Base-by-base conservation (phyloP, 768 basidiomycete genomes). In the Amylocystis lapponica region DNA sequence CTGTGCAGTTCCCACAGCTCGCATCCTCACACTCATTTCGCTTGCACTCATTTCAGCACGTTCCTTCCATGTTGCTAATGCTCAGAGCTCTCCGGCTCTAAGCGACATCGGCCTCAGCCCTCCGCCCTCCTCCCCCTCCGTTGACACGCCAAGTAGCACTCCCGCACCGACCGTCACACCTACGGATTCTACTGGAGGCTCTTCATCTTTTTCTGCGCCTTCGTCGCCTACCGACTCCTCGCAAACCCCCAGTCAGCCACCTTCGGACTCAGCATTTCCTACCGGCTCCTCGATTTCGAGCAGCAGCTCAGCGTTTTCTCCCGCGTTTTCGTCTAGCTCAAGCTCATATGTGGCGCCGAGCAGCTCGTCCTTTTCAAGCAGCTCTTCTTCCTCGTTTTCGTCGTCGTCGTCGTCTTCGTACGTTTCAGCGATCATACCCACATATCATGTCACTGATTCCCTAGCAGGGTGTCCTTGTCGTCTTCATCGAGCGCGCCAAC, bases 21-120 rank as follows among this genome's bases (percentile, higher is more conserved):
- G 60, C 54, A 46, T 45, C 48, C 46, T 62, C 41, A 58, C 60
- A 46, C 47, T 62, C 60, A 45, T 62, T 62, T 53, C 50, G 23
- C 54, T 59, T 45, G 51, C 54, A 38, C 49, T 62, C 60, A 47
- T 62, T 53, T 53, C 43, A 33, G 53, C 56, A 52, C 60, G 58
- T 31, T 56, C 58, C 41, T 2, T 26, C 25, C 19, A 30, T 31
- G 36, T 25, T 27, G 14, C 31, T 13, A 21, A 14, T 11, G 35
- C 20, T n/a, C 16, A 33, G 6, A 25, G 26, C 35, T 8, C 6
- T 10, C 8, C 45, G 20, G 16, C 35, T 21, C 5, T 25, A 6
- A n/a, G n/a, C n/a, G n/a, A n/a, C n/a, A n/a, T n/a, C n/a, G n/a
- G n/a, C n/a, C n/a, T n/a, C n/a, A n/a, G n/a, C n/a, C 11, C 37